Base-by-base conservation (phyloP, 176 grass and related monocot genomes). In the Cocos nucifera region DNA sequence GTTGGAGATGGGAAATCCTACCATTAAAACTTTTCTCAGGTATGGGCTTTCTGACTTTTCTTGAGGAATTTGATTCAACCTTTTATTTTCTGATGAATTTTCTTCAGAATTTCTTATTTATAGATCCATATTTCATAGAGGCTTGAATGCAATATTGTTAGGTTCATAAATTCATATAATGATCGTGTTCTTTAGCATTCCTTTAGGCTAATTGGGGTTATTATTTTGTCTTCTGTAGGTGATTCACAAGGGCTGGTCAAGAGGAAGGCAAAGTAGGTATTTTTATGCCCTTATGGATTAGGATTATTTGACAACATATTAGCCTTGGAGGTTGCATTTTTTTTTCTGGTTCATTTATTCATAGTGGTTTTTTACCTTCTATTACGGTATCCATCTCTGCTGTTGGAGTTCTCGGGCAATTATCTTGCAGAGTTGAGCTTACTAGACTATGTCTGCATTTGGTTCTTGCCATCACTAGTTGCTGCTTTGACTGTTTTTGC, bases 1-100 rank as follows among this genome's bases (percentile, higher is more conserved):
- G 62, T 98, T 92, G 30, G 93, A 98, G 75, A 68, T 92, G 64
- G 84, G 84, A 53, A 92, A 68, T 75, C 93, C 87, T 17, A 98
- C 87, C 27, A 86, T 80, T 48, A 91, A 88, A 77, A 89, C 84
- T 15, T 98, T 98, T 69, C 53, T 98, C 7, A 82, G 86, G 86
- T 89, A 62, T 4, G 23, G 22, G 16, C 8, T 35, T 2, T 19
- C 39, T 57, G 5, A 2, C 23, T 17, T 6, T 26, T 27, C 57
- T 26, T 4, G 32, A 35, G 32, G 7, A 35, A 35, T 35, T 35
- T 35, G 32, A 35, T 35, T 35, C 32, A 35, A 7, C 32, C 10
- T 35, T 35, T 35, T 35, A 0, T 35, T 23, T 3, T 23, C 32
- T 10, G 32, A 35, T 35, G 32, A 35, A 35, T 35, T 35, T 9